phyloP scores from a whole-genome alignment of 208 protist genomes.

The Strigomonas galati region DNA sequence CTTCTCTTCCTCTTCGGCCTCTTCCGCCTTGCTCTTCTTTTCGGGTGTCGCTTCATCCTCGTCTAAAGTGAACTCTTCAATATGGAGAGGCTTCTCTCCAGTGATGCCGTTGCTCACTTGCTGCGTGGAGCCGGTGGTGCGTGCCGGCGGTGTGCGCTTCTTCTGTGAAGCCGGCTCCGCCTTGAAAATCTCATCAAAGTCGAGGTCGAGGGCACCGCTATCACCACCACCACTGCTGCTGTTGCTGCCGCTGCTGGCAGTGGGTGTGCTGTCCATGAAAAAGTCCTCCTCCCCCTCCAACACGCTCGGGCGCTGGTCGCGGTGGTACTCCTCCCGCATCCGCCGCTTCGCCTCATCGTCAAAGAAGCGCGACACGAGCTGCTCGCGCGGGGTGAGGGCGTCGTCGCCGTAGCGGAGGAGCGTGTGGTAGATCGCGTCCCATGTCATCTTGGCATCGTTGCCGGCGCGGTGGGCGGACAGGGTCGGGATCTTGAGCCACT shows the following conservation, averaged over 20 bases:
- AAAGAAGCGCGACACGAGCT: conserved; percentile 87
- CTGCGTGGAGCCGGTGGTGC: background rate
- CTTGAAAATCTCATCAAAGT: conserved; percentile 82
- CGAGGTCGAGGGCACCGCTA: conserved; percentile 42
- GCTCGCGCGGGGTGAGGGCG: conserved; percentile 79
- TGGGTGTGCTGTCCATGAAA: too few relatives aligned
- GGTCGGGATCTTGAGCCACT: conserved; percentile 83
- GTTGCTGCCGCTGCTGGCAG: background rate
- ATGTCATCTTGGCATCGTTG: conserved; percentile 89
- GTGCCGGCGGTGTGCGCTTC: background rate
- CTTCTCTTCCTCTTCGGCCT: conserved; percentile 3
- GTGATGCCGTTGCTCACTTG: background rate
- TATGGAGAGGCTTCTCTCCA: conserved; percentile 4
- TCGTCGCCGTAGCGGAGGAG: conserved; percentile 87
- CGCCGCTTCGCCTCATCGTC: conserved; percentile 68
- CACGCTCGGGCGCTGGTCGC: background rate
- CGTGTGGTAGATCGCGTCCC: conserved; percentile 87
- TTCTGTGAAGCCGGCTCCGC: background rate
- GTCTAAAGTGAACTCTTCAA: conserved; percentile 33
- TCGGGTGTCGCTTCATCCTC: background rate
- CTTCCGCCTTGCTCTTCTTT: background rate
- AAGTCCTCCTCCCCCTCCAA: conserved; percentile 4
- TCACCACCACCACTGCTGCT: background rate
- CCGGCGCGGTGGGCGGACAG: conserved; percentile 77
- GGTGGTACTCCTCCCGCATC: conserved; percentile 34